These are phyloP conservation scores for Kregervanrija pseudodelftensis DNA, from an alignment of 805 yeast species.

Conservation along the genomic window DNA sequence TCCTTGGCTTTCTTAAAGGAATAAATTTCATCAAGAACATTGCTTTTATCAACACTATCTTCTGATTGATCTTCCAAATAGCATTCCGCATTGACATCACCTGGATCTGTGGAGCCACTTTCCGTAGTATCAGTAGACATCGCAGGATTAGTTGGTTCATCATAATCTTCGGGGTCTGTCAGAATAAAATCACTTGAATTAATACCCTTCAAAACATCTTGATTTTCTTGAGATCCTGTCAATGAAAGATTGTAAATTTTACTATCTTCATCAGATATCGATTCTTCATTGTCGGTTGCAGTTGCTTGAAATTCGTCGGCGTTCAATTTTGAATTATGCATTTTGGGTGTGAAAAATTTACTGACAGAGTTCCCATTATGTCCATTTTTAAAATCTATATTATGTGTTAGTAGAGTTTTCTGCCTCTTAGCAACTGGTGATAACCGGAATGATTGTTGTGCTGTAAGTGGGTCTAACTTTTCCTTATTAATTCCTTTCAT, in stretches of 20 bases:
- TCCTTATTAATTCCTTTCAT: conserved; percentile 8
- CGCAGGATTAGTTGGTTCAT: conserved; percentile 9
- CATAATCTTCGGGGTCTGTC: conserved; percentile 23
- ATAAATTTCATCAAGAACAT: conserved; percentile 11
- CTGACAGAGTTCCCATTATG: conserved; percentile 8
- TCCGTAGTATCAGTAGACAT: conserved; percentile 3
- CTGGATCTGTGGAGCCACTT: conserved; percentile 5
- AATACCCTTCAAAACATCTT: conserved; percentile 3
- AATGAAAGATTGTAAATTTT: not conserved
- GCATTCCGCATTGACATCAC: conserved; percentile 11
- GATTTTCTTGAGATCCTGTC: not conserved
- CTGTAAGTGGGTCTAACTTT: not conserved
- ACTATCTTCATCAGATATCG: conserved; percentile 9
- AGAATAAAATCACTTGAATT: conserved; percentile 25
- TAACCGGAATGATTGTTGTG: not conserved
- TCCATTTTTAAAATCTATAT: conserved; percentile 2
- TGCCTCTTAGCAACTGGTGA: conserved; percentile 23
- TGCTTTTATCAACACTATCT: conserved; percentile 7
- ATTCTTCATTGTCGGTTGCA: conserved; percentile 8
- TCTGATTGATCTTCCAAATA: conserved; percentile 3
- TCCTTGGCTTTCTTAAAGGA: conserved; percentile 3
- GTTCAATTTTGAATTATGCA: not conserved
- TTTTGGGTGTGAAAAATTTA: conserved; percentile 12
- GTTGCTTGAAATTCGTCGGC: conserved; percentile 3
- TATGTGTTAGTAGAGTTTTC: conserved; percentile 15